A percentile compares a stretch with the other conserved stretches of the same genome.
Conservation (phyloP, 768 basidiomycete genomes). For the Bullera alba region DNA sequence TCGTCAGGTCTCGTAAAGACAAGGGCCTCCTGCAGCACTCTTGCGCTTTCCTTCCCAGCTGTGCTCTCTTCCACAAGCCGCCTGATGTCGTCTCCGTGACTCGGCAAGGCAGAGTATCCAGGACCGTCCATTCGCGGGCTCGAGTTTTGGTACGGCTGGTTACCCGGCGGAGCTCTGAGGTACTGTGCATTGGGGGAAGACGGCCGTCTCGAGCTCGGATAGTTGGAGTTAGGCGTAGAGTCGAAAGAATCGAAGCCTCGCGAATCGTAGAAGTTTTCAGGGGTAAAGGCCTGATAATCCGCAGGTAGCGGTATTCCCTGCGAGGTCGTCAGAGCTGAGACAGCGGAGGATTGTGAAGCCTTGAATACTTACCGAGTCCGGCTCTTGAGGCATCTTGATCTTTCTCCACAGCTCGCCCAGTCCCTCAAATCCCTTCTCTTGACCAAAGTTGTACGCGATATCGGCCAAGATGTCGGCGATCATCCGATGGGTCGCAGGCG, state of each 20-base stretch:
- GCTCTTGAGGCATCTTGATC: constrained; percentile 70
- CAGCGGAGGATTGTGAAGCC: background rate
- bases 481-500: constrained; percentile 15
- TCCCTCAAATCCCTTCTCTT: constrained; percentile 48
- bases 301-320: constrained; percentile 39
- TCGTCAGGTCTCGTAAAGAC: constrained; percentile 65
- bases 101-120: constrained; percentile 54
- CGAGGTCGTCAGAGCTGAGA: no score
- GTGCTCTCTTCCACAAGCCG: constrained; percentile 78
- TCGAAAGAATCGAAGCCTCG: constrained; percentile 53
- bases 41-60: constrained; percentile 73
- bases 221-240: constrained; percentile 56
- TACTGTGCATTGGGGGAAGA: constrained; percentile 17
- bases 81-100: constrained; percentile 69
- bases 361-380: constrained; percentile 58
- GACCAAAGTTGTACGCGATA: constrained; percentile 62
- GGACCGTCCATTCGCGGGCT: constrained; percentile 19
- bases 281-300: constrained; percentile 33
- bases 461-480: constrained; percentile 74
- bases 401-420: constrained; percentile 72
- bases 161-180: constrained; percentile 25
- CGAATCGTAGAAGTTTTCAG: constrained; percentile 62
- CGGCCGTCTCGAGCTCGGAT: constrained; percentile 10
- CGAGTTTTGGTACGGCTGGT: constrained; percentile 17
- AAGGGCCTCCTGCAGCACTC: constrained; percentile 64